A percentile compares a stretch with the other conserved stretches of the same genome.
These are phyloP conservation scores for Pholiota molesta DNA, from an alignment of 768 basidiomycete genomes.

Conservation along the genomic window DNA sequence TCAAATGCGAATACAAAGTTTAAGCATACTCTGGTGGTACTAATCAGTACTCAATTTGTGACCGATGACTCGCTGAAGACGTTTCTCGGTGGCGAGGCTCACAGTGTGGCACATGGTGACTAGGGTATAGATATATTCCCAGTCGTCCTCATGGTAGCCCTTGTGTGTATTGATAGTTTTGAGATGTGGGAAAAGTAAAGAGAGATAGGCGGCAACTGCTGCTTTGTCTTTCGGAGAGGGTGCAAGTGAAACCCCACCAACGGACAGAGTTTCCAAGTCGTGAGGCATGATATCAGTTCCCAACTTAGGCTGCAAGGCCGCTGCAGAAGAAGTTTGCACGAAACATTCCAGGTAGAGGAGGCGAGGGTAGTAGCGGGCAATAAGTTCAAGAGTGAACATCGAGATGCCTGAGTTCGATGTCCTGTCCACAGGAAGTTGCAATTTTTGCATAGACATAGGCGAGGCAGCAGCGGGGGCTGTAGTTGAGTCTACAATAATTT, in stretches of 20 bases:
- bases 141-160: constrained; percentile 5
- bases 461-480: neutral
- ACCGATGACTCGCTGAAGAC: no score
- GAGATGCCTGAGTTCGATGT: neutral
- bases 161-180: constrained; percentile 9
- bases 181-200: constrained; percentile 18
- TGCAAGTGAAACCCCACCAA: neutral
- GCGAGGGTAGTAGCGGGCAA: neutral
- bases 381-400: neutral
- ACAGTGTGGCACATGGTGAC: constrained; percentile 12
- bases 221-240: neutral
- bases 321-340: neutral
- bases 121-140: constrained; percentile 9
- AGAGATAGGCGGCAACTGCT: constrained; percentile 11
- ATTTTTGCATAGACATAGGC: neutral
- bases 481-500: neutral
- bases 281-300: neutral
- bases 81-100: neutral
- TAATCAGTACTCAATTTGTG: no score
- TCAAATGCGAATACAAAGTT: no score
- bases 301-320: neutral
- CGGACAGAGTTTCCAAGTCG: constrained; percentile 5
- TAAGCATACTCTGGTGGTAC: no score
- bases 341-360: neutral
- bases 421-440: neutral